Evolutionary conservation across 495 filamentous ascomycete genomes (phyloP).

Genomic region (Aspergillus leporis): DNA sequence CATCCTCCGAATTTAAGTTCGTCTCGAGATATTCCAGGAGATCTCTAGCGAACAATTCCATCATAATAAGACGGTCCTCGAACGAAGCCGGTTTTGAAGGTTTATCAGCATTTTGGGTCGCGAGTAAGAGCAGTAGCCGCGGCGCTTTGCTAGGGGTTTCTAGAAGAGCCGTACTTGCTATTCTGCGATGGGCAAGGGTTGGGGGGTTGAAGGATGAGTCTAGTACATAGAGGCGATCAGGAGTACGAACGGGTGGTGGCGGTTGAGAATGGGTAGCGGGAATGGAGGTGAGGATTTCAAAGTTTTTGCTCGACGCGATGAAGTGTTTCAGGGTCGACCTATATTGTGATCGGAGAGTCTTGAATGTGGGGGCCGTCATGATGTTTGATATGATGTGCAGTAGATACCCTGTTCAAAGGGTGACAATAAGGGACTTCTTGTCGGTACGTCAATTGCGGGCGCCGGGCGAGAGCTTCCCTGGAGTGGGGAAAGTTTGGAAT

Average conservation of each 20-base stretch:
- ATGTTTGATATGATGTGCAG: neutral
- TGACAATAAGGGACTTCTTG: neutral
- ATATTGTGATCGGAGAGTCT: slow-evolving; percentile 33
- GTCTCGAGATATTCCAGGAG: slow-evolving; percentile 41
- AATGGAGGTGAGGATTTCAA: slow-evolving; percentile 61
- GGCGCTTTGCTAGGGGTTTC: slow-evolving; percentile 35
- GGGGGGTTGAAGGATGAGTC: slow-evolving; percentile 97
- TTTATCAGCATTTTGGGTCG: slow-evolving; percentile 93
- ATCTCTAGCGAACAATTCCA: slow-evolving; percentile 76
- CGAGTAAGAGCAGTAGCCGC: slow-evolving; percentile 76
- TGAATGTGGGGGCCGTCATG: slow-evolving; percentile 39
- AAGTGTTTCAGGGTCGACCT: slow-evolving; percentile 57
- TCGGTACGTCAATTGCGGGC: neutral
- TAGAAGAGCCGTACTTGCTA: slow-evolving; percentile 67
- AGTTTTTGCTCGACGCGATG: slow-evolving; percentile 51
- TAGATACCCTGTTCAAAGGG: neutral
- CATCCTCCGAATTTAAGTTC: neutral
- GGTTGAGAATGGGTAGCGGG: slow-evolving; percentile 29
- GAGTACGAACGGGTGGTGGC: slow-evolving; percentile 15
- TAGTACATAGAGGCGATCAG: slow-evolving; percentile 71
- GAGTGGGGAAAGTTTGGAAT: neutral
- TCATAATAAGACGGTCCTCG: slow-evolving; percentile 80
- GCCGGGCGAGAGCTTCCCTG: neutral
- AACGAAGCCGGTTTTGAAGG: slow-evolving; percentile 79
- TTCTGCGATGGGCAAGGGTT: slow-evolving; percentile 75